Evolutionary conservation across 2,329 filamentous ascomycete genomes (phyloP).

Genomic region (Aureobasidium vineae): DNA sequence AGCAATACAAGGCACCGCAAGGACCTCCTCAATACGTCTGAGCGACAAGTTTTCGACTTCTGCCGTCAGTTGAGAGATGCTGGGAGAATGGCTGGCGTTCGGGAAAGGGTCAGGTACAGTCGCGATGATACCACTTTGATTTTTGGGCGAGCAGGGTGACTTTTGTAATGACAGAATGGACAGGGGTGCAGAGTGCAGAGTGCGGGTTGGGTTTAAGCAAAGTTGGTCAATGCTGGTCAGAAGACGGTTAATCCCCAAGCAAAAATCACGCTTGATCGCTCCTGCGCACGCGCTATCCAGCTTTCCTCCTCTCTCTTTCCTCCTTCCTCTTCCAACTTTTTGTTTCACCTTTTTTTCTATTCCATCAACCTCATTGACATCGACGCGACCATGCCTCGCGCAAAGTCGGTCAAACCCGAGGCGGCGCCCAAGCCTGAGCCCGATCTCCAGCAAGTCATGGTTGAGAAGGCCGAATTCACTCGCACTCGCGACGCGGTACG

Average conservation of each 20-base stretch:
- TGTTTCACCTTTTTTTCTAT: neutral
- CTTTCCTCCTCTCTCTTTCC: neutral
- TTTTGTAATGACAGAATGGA: neutral
- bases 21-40: slow-evolving; percentile 30
- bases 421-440: slow-evolving; percentile 2
- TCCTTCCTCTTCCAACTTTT: slow-evolving; percentile 1
- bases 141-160: neutral
- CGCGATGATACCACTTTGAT: slow-evolving; percentile 21
- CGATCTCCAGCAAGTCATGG: slow-evolving; percentile 26
- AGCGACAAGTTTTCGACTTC: neutral
- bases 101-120: neutral
- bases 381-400: slow-evolving; percentile 21
- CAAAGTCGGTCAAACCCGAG: slow-evolving; percentile 27
- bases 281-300: neutral
- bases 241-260: slow-evolving; percentile 13
- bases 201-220: slow-evolving; percentile 23
- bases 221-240: slow-evolving; percentile 24
- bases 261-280: slow-evolving; percentile 17
- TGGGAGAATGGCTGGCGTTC: neutral
- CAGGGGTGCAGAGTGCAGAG: neutral
- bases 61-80: neutral
- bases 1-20: slow-evolving; percentile 32
- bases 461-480: slow-evolving; percentile 64
- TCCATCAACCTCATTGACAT: neutral
- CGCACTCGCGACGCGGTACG: slow-evolving; percentile 80